Base-by-base conservation (phyloP, 495 filamentous ascomycete genomes). In the Cetradonia linearis region DNA sequence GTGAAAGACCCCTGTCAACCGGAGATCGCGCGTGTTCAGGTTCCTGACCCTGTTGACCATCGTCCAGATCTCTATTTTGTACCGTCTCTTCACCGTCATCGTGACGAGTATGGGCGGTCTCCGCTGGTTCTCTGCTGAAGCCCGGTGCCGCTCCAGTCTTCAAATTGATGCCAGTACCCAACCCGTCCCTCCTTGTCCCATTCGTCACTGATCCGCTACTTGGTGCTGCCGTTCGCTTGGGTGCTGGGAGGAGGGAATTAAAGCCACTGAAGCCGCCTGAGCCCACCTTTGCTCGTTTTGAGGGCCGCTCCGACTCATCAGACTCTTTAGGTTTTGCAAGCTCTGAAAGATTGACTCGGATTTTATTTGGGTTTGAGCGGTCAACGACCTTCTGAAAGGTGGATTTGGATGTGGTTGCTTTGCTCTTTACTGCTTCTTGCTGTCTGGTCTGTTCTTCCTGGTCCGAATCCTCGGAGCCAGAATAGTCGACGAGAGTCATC, bases 161-260 rank as follows among this genome's bases (percentile, higher is more conserved):
- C 63, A 96, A 67, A 66, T 79, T 86, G 23, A 93, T 76, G 16
- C 82, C 79, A 6, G 72, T 73, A 18, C 69, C 71, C 13, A 72
- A 34, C 16, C 71, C 48, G 67, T 67, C 65, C 75, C 78, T 62
- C 68, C 69, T 47, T 54, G 63, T 44, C 62, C 63, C 65, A 42
- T 40, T 66, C 38, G 74, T 67, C 48, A 71, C 68, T 33, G 65
- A 62, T 20, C 71, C 63, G 30, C 79, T 81, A 70, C 91, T 96
- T n/a, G 90, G 89, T 38, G 89, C 81, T 72, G 66, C 65, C 23
- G 73, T 65, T 31, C 79, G 81, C 71, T 93, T 96, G 20, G 91
- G 91, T 33, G 90, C 81, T 13, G 91, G 91, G n/a, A 96, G 78
- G 38, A 95, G 81, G 3, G 88, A 81, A 67, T 90, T 91, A 73